Conservation (phyloP, 108 stramenopile genomes). For the Ochromonas danica region DNA sequence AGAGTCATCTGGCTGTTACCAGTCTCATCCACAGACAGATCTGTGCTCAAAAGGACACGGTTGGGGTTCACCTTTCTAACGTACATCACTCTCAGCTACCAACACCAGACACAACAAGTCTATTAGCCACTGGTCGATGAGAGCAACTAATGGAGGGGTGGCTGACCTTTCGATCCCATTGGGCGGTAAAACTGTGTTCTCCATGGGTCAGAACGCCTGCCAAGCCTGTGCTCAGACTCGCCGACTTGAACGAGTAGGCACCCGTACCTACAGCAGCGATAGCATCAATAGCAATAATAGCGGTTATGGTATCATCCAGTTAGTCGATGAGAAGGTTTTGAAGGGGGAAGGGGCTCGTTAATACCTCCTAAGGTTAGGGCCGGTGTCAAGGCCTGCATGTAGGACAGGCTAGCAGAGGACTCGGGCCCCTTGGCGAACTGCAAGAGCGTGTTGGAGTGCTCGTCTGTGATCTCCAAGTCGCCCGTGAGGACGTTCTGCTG, state of each 20-base stretch:
- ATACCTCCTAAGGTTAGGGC: conserved; percentile 5
- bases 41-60: background rate
- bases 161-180: background rate
- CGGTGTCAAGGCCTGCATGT: conserved; percentile 18
- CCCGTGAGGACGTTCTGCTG: background rate
- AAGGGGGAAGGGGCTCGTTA: too few species aligned
- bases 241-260: background rate
- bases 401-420: background rate
- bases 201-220: background rate
- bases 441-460: background rate
- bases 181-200: background rate
- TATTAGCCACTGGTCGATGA: too few species aligned
- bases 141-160: too few species aligned
- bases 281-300: too few species aligned
- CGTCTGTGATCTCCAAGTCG: background rate
- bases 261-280: too few species aligned
- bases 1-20: conserved; percentile 5
- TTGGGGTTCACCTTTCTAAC: conserved; percentile 29
- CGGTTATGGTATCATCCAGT: too few species aligned
- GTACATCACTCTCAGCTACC: conserved; percentile 9
- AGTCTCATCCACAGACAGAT: background rate
- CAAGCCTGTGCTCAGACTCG: background rate
- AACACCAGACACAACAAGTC: background rate
- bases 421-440: background rate
- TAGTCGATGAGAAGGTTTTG: too few species aligned